phyloP scores from a whole-genome alignment of 495 filamentous ascomycete genomes.

The Oleoguttula mirabilis region DNA sequence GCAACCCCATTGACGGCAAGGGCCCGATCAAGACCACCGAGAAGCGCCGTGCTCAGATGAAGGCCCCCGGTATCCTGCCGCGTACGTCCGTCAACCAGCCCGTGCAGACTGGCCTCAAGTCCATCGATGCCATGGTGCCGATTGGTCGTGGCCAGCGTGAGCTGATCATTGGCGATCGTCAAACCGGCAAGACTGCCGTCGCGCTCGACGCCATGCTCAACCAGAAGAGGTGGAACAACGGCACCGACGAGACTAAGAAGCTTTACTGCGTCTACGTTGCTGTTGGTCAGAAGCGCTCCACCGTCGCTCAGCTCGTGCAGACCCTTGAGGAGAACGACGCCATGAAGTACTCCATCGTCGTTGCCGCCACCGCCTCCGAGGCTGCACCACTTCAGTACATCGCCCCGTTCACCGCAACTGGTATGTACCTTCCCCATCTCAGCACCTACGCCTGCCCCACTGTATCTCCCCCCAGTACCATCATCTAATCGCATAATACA shows the following conservation, averaged over 20 bases:
- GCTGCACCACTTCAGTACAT: conserved; percentile 89
- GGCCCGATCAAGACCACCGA: conserved; percentile 82
- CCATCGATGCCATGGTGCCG: conserved; percentile 98
- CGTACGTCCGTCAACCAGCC: conserved; percentile 95
- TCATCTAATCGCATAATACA: not conserved
- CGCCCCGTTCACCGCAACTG: conserved; percentile 92
- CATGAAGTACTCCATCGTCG: conserved; percentile 95
- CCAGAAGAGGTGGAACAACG: conserved; percentile 95
- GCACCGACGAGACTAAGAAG: conserved; percentile 85
- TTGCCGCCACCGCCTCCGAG: conserved; percentile 96
- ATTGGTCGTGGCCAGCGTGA: conserved; percentile 99
- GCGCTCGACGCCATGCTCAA: conserved; percentile 97
- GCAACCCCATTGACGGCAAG: conserved; percentile 99
- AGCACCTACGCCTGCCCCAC: too few relatives aligned
- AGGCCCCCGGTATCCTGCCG: conserved; percentile 96
- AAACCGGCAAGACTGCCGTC: conserved; percentile 99
- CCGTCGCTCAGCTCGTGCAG: conserved; percentile 97
- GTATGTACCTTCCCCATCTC: too few relatives aligned
- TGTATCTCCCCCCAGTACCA: not conserved
- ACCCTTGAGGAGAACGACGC: conserved; percentile 99
- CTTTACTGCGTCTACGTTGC: conserved; percentile 99
- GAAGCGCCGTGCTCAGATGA: conserved; percentile 94
- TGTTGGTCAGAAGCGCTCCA: conserved; percentile 98
- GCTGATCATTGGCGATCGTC: conserved; percentile 99
- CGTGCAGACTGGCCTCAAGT: conserved; percentile 98